Conservation (phyloP, 2,329 filamentous ascomycete genomes). For the Berkeleyomyces rouxiae region DNA sequence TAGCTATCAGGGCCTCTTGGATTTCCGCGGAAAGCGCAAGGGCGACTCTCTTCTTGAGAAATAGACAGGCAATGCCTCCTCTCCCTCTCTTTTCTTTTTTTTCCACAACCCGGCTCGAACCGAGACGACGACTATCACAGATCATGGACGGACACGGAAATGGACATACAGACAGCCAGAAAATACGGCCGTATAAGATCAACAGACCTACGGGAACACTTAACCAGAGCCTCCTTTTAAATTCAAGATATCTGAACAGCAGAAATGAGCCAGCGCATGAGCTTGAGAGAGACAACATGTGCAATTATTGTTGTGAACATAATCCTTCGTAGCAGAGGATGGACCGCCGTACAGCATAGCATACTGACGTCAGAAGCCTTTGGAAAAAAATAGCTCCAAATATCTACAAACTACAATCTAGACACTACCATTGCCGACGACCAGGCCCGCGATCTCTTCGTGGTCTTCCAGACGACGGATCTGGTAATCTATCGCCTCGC, state of each 20-base stretch:
- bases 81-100: background rate
- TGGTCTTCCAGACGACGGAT: background rate
- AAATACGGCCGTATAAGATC: background rate
- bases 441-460: background rate
- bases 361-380: background rate
- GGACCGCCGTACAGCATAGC: background rate
- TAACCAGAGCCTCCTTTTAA: background rate
- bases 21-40: constrained; percentile 72
- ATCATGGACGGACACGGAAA: background rate
- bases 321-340: background rate
- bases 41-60: constrained; percentile 74
- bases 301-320: background rate
- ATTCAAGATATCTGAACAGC: background rate
- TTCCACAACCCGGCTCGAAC: background rate
- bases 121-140: background rate
- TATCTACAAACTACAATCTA: background rate
- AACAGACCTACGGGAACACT: background rate
- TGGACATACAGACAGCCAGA: background rate
- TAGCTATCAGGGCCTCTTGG: constrained; percentile 56
- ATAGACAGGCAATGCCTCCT: constrained; percentile 27
- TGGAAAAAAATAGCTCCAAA: background rate
- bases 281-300: background rate
- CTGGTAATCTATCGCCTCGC: constrained; percentile 19
- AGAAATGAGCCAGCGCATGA: background rate
- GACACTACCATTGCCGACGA: background rate